Evolutionary conservation across 2,329 filamentous ascomycete genomes (phyloP).

Genomic region (Penicillium brevicompactum): DNA sequence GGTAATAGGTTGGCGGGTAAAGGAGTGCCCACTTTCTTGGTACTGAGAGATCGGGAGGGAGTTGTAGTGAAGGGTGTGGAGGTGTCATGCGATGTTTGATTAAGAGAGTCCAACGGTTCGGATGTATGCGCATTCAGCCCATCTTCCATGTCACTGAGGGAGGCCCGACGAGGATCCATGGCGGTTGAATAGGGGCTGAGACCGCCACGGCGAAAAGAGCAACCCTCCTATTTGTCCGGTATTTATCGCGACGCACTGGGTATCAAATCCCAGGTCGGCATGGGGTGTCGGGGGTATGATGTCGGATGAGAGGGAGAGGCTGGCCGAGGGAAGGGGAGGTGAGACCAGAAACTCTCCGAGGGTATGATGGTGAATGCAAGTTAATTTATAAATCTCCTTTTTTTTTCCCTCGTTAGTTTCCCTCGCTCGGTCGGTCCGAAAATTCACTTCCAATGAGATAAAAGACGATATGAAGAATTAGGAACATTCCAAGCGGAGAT

Average conservation of each 20-base stretch:
- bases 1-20: constrained; percentile 64
- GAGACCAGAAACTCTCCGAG: constrained; percentile 8
- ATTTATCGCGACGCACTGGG: constrained; percentile 1
- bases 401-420: neutral
- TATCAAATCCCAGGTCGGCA: neutral
- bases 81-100: constrained; percentile 17
- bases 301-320: constrained; percentile 1
- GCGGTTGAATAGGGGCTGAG: constrained; percentile 8
- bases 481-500: constrained; percentile 26
- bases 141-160: constrained; percentile 21
- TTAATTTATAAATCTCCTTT: neutral
- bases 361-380: neutral
- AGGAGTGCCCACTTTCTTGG: constrained; percentile 48
- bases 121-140: constrained; percentile 18
- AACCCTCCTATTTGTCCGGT: neutral
- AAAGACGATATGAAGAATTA: constrained; percentile 14
- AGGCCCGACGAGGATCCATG: constrained; percentile 24
- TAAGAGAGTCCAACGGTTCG: constrained; percentile 40
- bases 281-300: constrained; percentile 1
- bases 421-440: neutral
- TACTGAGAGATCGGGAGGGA: constrained; percentile 23
- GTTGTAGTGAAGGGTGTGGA: constrained; percentile 20
- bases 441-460: constrained; percentile 9
- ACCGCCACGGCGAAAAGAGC: constrained; percentile 2
- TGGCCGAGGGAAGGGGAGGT: constrained; percentile 16